Evolutionary conservation across 2,329 filamentous ascomycete genomes (phyloP).

Genomic region (Neurospora sp.): DNA sequence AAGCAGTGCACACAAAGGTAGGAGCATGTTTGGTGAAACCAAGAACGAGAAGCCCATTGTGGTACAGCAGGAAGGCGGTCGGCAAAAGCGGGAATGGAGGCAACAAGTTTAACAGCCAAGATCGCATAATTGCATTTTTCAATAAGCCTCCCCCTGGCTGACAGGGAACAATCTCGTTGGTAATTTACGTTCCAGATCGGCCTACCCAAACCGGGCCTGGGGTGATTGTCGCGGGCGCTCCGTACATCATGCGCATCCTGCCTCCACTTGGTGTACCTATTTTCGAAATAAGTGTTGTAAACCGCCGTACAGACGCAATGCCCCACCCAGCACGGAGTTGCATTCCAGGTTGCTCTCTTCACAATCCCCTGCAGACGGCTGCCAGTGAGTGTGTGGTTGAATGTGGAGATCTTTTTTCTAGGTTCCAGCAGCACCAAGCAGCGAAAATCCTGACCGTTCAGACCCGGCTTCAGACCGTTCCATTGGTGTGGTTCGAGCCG

Average conservation of each 20-base stretch:
- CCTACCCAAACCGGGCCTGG: slow-evolving; percentile 7
- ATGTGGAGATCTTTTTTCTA: neutral
- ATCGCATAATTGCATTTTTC: neutral
- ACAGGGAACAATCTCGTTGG: neutral
- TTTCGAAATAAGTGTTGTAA: slow-evolving; percentile 1
- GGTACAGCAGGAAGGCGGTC: neutral
- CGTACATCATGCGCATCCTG: slow-evolving; percentile 16
- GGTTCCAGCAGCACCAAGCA: neutral
- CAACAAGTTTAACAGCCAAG: neutral
- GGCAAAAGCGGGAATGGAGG: neutral
- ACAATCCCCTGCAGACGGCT: neutral
- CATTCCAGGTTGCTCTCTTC: neutral
- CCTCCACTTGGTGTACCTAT: slow-evolving; percentile 3
- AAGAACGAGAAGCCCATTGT: neutral
- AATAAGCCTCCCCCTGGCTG: neutral
- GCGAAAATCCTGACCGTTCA: neutral
- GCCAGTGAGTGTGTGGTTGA: neutral
- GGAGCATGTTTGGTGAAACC: neutral
- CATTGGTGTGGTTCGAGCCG: neutral
- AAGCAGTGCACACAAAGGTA: neutral
- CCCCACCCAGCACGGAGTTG: neutral
- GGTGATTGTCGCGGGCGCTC: slow-evolving; percentile 12
- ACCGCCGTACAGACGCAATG: slow-evolving; percentile 6
- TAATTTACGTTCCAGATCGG: slow-evolving; percentile 15
- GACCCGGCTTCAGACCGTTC: neutral